phyloP scores from a whole-genome alignment of 1,139 yeast genomes.

The Candida gigantensis region DNA sequence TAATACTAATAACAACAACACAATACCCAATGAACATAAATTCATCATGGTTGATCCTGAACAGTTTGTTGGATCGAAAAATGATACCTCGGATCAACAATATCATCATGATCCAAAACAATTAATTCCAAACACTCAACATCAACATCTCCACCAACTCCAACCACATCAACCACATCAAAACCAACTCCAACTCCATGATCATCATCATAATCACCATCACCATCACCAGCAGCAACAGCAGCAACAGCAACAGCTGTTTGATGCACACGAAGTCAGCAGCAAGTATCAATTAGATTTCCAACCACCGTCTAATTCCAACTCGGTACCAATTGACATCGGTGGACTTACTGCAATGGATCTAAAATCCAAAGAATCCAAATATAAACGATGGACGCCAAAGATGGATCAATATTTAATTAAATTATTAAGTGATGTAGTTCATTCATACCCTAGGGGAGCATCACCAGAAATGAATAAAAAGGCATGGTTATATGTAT shows the following conservation, averaged over 20 bases:
- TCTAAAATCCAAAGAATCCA: conserved; percentile 39
- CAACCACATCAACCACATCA: conserved; percentile 1
- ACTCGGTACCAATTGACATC: conserved; percentile 1
- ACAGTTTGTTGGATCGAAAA: conserved; percentile 2
- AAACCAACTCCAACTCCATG: conserved; percentile 1
- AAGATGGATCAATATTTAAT: conserved; percentile 41
- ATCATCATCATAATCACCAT: conserved; percentile 17
- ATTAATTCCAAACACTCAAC: neutral
- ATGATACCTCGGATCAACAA: conserved; percentile 4
- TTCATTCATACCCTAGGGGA: conserved; percentile 37
- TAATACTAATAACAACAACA: neutral
- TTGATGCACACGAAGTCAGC: neutral
- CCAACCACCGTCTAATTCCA: neutral
- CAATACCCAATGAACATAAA: neutral
- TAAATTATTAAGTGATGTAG: conserved; percentile 37
- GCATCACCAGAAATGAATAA: conserved; percentile 36
- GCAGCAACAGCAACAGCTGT: conserved; percentile 14
- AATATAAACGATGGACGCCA: conserved; percentile 45
- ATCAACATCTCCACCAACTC: conserved; percentile 3
- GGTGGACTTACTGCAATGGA: conserved; percentile 30
- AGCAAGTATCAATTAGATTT: neutral
- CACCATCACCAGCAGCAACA: conserved; percentile 17
- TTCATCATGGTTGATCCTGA: conserved; percentile 7
- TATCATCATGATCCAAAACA: conserved; percentile 2
- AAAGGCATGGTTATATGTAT: conserved; percentile 42